These are phyloP conservation scores for Rhododendron ferrugineum DNA, from an alignment of 148 eudicot genomes.

Conservation along the genomic window DNA sequence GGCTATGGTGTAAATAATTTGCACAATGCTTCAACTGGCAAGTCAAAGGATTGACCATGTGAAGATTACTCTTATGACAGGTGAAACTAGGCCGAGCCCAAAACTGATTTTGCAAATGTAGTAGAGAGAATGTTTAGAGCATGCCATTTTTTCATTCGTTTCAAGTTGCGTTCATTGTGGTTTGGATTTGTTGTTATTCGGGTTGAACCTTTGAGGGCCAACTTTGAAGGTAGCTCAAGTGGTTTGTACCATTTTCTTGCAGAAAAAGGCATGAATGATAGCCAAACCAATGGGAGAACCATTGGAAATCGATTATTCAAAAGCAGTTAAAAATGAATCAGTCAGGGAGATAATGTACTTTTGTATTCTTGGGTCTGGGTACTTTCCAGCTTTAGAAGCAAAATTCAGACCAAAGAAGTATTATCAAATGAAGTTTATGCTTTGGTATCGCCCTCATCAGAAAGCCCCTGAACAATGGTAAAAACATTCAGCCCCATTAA, in stretches of 20 bases:
- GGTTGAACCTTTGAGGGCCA: not conserved
- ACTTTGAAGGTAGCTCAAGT: not conserved
- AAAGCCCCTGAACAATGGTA: not conserved
- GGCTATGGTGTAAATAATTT: not conserved
- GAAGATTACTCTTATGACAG: not conserved
- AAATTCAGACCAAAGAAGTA: not conserved
- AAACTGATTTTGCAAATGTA: not conserved
- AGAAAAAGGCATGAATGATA: not conserved
- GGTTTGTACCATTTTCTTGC: not conserved
- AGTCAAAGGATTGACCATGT: not conserved
- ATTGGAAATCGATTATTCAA: not conserved
- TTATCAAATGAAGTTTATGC: not conserved
- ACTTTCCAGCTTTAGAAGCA: not conserved
- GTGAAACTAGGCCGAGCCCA: not conserved
- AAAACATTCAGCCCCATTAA: not conserved
- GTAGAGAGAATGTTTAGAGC: not conserved
- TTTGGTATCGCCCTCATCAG: not conserved
- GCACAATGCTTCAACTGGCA: not conserved
- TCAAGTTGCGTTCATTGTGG: not conserved
- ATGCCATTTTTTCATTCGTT: not conserved
- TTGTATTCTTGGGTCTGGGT: not conserved
- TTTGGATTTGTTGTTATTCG: not conserved
- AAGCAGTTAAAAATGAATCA: not conserved
- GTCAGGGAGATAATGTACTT: not conserved
- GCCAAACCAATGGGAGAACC: not conserved